Base-by-base conservation (phyloP, 768 basidiomycete species). In the Clathrus columnatus region DNA sequence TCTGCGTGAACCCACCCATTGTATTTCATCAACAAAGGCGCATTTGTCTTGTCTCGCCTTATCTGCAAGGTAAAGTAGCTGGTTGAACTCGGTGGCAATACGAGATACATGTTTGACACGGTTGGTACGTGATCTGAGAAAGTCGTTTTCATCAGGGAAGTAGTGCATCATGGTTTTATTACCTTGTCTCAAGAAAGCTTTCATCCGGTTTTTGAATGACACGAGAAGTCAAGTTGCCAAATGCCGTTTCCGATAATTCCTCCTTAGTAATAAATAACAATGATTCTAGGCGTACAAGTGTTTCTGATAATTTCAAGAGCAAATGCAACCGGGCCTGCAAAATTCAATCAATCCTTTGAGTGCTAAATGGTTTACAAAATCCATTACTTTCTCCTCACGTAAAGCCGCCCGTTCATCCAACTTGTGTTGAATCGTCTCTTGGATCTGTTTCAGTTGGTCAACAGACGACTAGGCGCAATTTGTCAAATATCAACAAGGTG, bases 271-370 rank as follows among this genome's bases (percentile, higher is more conserved):
- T 90, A 16, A 84, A 72, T 17, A 98, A 75, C 21, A 99, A 76
- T 5, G 82, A 84, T 67, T 99, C 96, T 4, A 97, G 79, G 50
- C 96, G 83, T 11, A 82, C 79, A 17, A 95, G 79, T 16, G 90
- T 91, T 62, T 98, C 96, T 24, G 94, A 93, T 46, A 98, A 84
- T 69, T 91, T 91, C 59, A 97, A 78, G 4, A 98, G 77, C 11
- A 94, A 75, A 61, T 94, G 86, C 18, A 98, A 76, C 47, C 94
- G 71, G 0, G 87, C 82, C 91, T 93, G 61, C 55, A 51, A 45
- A 32, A 54, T 57, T 53, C 48, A 55, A 18, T 54, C 49, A 43
- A 47, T 28, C 43, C 29, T 29, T 10, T 5, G 56, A 48, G 44
- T 49, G 48, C 21, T 23, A 46, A 49, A 26, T 46, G 43, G 23